Evolutionary conservation across 257 asterid genomes (phyloP), one percentile per base, ranked within the genome.

Genomic region (Paulownia fortunei): DNA sequence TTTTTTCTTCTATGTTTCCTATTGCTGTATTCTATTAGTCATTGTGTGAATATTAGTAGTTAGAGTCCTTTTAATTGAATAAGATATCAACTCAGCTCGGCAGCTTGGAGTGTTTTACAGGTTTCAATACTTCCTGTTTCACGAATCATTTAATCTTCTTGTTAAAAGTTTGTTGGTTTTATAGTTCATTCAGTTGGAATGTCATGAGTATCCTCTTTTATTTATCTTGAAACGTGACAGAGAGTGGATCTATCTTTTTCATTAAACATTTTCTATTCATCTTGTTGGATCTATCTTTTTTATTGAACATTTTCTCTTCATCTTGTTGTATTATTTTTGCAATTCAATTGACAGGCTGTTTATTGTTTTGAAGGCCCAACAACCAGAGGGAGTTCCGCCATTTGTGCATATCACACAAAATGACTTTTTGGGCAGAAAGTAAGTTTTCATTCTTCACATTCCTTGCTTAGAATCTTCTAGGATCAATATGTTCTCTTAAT

Each of bases 381-480:
- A 82, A 55, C 89, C 84, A 2, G 92, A 84, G 67, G 96, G 89
- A 87, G 82, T 81, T 81, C 85, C 87, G 6, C 86, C 89, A 13
- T 92, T 79, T 86, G 83, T 72, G 37, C 87, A 60, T 76, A 89
- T 91, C 66, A 74, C 32, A 74, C 92, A 89, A 65, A 92, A 92
- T 84, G 94, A 88, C 5, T 79, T 87, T 84, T 73, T 55, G 65
- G 92, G 89, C 64, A 81, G 82, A 74, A 91, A 86, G 98, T 92
- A 88, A 84, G 92, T 76, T 69, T 67, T 78, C 67, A 69, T 44
- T 59, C 76, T 49, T 64, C 41, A 23, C 54, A 54, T 24, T 47
- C 67, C 74, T 76, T 27, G 30, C 74, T 56, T 26, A 1, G 12
- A 36, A 76, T 32, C 67, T 42, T 69, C 18, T 39, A 19, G 32